phyloP scores from a whole-genome alignment of 306 rosid genomes.

The Crataegus laevigata region DNA sequence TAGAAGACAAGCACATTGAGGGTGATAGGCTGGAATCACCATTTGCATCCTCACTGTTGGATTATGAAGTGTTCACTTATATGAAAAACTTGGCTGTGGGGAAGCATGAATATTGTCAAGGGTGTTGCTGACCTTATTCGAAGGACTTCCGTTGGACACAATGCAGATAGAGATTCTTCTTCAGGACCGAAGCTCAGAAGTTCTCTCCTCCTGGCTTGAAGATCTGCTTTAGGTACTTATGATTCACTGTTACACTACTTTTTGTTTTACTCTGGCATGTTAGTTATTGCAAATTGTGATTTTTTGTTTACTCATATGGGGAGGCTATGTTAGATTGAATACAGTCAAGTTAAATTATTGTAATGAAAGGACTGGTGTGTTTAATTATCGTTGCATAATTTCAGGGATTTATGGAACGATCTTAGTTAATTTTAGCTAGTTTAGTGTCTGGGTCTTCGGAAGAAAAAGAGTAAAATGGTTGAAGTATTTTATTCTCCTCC shows the following conservation, averaged over 20 bases:
- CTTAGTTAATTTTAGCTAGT: neutral
- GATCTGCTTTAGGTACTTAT: conserved; percentile 73
- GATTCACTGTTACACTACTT: neutral
- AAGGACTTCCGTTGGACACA: conserved; percentile 72
- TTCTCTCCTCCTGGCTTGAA: conserved; percentile 62
- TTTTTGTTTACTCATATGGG: neutral
- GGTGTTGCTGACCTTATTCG: conserved; percentile 96
- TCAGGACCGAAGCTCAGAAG: conserved; percentile 53
- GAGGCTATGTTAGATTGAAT: neutral
- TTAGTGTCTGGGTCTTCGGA: neutral
- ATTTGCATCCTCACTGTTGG: conserved; percentile 12
- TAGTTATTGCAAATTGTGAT: neutral
- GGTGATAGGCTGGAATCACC: conserved; percentile 37
- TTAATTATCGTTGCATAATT: neutral
- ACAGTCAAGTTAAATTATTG: neutral
- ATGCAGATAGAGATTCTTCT: conserved; percentile 46
- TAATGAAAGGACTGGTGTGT: neutral
- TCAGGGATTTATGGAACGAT: conserved; percentile 5
- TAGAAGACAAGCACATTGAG: neutral
- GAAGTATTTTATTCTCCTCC: neutral
- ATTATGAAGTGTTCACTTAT: conserved; percentile 27
- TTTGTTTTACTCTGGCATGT: neutral
- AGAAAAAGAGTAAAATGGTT: neutral
- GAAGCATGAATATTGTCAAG: conserved; percentile 92
- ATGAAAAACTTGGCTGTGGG: conserved; percentile 12